Conservation (phyloP, 345 rosid species). For the Anacardium occidentale region DNA sequence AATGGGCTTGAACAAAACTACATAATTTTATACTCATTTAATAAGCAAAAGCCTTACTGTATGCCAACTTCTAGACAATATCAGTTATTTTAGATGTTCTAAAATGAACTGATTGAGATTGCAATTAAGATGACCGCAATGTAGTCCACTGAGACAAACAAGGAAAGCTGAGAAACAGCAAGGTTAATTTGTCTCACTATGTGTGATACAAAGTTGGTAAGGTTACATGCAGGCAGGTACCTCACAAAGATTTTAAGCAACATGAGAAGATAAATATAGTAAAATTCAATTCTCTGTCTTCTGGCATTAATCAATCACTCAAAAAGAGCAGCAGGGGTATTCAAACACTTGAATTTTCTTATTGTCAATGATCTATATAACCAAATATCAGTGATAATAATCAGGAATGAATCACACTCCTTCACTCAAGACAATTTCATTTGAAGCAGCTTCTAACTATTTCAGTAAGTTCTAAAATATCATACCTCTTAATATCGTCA, state of each 20-base stretch:
- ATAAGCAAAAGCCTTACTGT: background rate
- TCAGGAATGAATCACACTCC: background rate
- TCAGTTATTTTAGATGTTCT: background rate
- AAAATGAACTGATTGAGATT: background rate
- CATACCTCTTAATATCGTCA: conserved; percentile 87
- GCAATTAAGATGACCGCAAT: background rate
- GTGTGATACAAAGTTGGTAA: too few species aligned
- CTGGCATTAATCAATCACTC: background rate
- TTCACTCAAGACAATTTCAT: background rate
- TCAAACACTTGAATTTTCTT: too few species aligned
- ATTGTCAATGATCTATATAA: too few species aligned
- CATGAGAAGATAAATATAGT: too few species aligned
- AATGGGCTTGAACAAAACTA: background rate
- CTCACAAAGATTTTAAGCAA: background rate
- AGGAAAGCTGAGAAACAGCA: background rate
- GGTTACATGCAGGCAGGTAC: background rate
- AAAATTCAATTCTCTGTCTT: too few species aligned
- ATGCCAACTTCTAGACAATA: background rate
- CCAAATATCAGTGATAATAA: background rate
- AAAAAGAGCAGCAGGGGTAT: background rate
- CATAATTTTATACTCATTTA: background rate
- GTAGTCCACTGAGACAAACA: background rate
- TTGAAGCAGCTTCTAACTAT: background rate
- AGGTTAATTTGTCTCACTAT: background rate
- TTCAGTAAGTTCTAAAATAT: background rate